Conservation (phyloP, 1,284 basidiomycete genomes). For the Pseudomicrostroma phylloplanum region DNA sequence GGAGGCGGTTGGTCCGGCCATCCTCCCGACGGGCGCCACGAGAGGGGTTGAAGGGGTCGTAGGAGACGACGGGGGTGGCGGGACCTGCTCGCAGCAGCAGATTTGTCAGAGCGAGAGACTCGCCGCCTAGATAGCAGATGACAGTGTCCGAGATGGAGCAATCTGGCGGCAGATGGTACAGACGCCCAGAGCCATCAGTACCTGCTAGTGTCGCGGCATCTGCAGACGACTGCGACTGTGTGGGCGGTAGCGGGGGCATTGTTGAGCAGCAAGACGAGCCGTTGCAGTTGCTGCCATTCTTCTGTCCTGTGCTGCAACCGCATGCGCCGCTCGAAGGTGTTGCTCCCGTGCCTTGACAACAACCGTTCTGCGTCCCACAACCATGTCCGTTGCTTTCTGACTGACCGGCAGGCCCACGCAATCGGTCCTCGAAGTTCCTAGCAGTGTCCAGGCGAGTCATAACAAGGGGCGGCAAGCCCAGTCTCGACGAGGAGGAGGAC, state of each 20-base stretch:
- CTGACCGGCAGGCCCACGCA: neutral
- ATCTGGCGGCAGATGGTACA: conserved; percentile 27
- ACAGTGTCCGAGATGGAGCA: conserved; percentile 25
- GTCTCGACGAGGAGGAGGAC: neutral
- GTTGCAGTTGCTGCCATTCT: neutral
- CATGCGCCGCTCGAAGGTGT: neutral
- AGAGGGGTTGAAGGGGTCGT: conserved; percentile 59
- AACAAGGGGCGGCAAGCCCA: conserved; percentile 15
- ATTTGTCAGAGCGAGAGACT: conserved; percentile 76
- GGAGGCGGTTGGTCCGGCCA: conserved; percentile 63
- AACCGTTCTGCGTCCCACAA: neutral
- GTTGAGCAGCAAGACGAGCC: neutral
- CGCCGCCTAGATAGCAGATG: conserved; percentile 76
- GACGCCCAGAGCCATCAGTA: neutral
- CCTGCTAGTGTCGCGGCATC: neutral
- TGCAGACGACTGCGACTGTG: neutral
- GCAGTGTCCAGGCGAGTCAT: conserved; percentile 33
- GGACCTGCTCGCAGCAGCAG: conserved; percentile 56
- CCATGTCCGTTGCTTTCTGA: neutral
- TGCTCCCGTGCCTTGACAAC: neutral
- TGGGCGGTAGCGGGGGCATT: no score
- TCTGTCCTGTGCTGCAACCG: neutral
- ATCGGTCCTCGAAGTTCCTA: conserved; percentile 23
- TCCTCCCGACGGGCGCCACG: conserved; percentile 56
- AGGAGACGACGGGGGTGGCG: conserved; percentile 59